A percentile compares a stretch with the other conserved stretches of the same genome.
Conservation (phyloP, 2,329 filamentous ascomycete genomes). For the Aspergillus fumigatiaffinis region DNA sequence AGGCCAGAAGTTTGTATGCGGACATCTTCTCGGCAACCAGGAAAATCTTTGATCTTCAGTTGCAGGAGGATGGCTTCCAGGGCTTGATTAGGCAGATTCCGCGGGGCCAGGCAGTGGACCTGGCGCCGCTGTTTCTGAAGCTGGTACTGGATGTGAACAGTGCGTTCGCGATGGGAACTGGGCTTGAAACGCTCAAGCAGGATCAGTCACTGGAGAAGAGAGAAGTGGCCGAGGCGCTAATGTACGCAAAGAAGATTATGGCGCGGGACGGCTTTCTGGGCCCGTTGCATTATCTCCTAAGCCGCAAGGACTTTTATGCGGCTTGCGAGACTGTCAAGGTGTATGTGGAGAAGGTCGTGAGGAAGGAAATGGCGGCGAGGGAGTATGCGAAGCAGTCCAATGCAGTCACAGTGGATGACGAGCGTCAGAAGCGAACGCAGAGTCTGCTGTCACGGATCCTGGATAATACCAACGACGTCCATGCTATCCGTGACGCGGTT, state of each 20-base stretch:
- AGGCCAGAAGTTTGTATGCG: constrained; percentile 1
- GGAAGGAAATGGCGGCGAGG: neutral
- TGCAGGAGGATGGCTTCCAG: constrained; percentile 6
- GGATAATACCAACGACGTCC: neutral
- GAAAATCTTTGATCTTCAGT: constrained; percentile 1
- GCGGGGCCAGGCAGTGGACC: constrained; percentile 1
- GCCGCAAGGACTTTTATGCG: neutral
- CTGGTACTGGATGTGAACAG: constrained; percentile 7
- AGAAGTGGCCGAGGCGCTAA: neutral
- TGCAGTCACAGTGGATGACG: neutral
- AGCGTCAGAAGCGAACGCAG: neutral
- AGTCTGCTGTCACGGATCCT: neutral
- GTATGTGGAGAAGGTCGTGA: neutral
- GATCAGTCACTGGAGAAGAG: constrained; percentile 1
- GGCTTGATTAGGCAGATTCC: constrained; percentile 2
- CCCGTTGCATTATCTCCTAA: constrained; percentile 2
- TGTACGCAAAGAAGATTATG: constrained; percentile 5
- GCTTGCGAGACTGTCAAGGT: neutral
- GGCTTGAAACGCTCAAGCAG: neutral
- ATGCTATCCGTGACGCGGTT: neutral
- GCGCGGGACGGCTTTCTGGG: constrained; percentile 8
- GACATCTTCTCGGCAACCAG: constrained; percentile 1
- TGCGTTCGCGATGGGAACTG: constrained; percentile 2
- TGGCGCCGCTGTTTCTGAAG: neutral
- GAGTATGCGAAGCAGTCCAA: neutral